Evolutionary conservation across 2,329 filamentous ascomycete genomes (phyloP).

Genomic region (Aspergillus clavatus): DNA sequence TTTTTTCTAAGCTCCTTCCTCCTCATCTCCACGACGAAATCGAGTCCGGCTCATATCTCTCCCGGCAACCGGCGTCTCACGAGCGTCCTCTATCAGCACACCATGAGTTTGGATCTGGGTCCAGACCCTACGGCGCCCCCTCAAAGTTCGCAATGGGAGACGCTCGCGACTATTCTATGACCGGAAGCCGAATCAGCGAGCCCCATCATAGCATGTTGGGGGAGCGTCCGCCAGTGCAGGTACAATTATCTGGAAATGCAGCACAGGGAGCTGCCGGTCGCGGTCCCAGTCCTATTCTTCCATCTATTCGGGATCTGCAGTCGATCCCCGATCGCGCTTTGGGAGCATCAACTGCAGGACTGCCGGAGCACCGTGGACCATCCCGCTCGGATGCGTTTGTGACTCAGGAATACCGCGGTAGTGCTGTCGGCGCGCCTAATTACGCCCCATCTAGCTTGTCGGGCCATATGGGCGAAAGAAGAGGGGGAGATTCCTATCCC

Average conservation of each 20-base stretch:
- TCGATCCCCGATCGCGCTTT: conserved; percentile 27
- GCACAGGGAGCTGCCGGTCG: conserved; percentile 18
- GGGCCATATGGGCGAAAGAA: conserved; percentile 21
- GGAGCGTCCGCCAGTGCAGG: conserved; percentile 19
- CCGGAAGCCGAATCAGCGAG: conserved; percentile 14
- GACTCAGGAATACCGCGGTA: conserved; percentile 22
- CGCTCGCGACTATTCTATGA: conserved; percentile 23
- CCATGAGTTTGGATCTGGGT: conserved; percentile 27
- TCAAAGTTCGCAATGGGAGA: conserved; percentile 21
- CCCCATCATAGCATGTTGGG: conserved; percentile 14
- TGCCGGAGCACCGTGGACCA: conserved; percentile 22
- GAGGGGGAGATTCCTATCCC: conserved; percentile 20
- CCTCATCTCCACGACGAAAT: conserved; percentile 41
- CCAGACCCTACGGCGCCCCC: conserved; percentile 20
- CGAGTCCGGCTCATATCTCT: conserved; percentile 35
- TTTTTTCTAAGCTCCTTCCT: conserved; percentile 31
- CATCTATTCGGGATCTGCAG: conserved; percentile 35
- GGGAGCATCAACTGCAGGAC: conserved; percentile 20
- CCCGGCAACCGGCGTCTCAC: conserved; percentile 25
- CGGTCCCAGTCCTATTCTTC: conserved; percentile 35
- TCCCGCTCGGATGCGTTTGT: conserved; percentile 26
- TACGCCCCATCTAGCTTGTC: conserved; percentile 14
- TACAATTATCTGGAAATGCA: conserved; percentile 10
- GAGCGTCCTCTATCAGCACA: conserved; percentile 27
- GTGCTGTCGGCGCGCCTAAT: conserved; percentile 4